Base-by-base conservation (phyloP, 2,329 filamentous ascomycete species). In the Dothistroma pini region DNA sequence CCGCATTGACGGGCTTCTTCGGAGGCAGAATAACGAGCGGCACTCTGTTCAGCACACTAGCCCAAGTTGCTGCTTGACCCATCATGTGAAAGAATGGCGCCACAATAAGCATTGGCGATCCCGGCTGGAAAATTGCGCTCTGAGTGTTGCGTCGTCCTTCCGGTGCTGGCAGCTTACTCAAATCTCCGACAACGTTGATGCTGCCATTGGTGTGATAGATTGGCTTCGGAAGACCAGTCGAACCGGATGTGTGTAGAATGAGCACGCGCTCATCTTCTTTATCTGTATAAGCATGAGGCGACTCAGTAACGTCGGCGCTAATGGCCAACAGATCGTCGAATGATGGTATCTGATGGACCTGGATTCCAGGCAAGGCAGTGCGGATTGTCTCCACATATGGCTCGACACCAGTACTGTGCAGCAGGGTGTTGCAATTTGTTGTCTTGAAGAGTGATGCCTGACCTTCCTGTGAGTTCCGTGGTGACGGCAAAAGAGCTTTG, bases 1-100 rank as follows among this genome's bases (percentile, higher is more conserved):
- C 62, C 2, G 60, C 55, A 7, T 58, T 66, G n/a, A 60, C 51
- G 9, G 62, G 64, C 49, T 62, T 62, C 12, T 58, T 60, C 6
- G 62, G 59, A 16, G 62, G 64, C 7, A 59, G 34, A 47, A 62
- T 16, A 19, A 59, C 53, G 54, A 59, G 50, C 38, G 64, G 48
- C 35, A 32, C 35, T 54, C 60, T 52, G 51, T 58, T 59, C 0
- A 64, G 51, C 1, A 66, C 56, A 5, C 60, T 60, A 1, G 51
- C 49, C 63, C 60, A 60, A 2, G 62, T 52, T 6, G 63, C 51
- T 9, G 58, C 59, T 9, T 60, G 59, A 6, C 65, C 65, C 61
- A 65, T 65, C 60, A 63, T 65, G 58, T 67, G 65, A 49, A 67
- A 65, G 53, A 63, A 60, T 1, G 65, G 65, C 9, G 63, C 56